Base-by-base conservation (phyloP, 1,139 yeast species). In the Hyphopichia buzzinii region DNA sequence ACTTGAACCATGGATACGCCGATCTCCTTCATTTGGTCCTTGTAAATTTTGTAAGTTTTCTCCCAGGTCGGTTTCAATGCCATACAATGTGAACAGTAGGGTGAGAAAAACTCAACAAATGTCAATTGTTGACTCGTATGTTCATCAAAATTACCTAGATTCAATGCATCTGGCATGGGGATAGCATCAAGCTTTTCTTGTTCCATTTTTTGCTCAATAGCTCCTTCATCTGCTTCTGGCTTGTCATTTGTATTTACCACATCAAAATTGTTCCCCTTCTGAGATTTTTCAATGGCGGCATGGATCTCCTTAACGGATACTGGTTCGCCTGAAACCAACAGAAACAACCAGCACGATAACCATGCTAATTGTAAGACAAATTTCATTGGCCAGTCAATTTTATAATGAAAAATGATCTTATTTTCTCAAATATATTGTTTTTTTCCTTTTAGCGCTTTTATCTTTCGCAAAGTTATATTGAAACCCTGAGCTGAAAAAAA, bases 71-170 rank as follows among this genome's bases (percentile, higher is more conserved):
- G 89, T 2, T 81, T 84, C 41, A 84, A 62, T 8, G 62, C 64
- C 45, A 67, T 74, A 59, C 95, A 84, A 55, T 84, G 92, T n/a
- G 59, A 52, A 52, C 94, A 84, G 49, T 76, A 77, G 0, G 90
- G 90, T 17, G 86, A 79, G 50, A 57, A 83, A 52, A 83, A 83
- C 52, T 81, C 87, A 12, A 81, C 77, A 37, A 79, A 58, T 35
- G 84, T 77, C 19, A 81, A 57, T 11, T 77, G 77, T 8, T 62
- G 54, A 13, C 71, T 50, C 3, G 81, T 55, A 7, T 56, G 54
- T 13, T 51, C 43, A 44, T 78, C 78, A 46, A 82, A 82, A 23
- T 57, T 62, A 2, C 49, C 58, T 14, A 47, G 34, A 6, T 55
- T 61, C 44, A 74, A 41, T 52, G 31, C 31, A 13, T 46, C 52